Evolutionary conservation across 106 monocot genomes (phyloP), one percentile per base, ranked within the genome.

Genomic region (Phalaenopsis aphrodite): DNA sequence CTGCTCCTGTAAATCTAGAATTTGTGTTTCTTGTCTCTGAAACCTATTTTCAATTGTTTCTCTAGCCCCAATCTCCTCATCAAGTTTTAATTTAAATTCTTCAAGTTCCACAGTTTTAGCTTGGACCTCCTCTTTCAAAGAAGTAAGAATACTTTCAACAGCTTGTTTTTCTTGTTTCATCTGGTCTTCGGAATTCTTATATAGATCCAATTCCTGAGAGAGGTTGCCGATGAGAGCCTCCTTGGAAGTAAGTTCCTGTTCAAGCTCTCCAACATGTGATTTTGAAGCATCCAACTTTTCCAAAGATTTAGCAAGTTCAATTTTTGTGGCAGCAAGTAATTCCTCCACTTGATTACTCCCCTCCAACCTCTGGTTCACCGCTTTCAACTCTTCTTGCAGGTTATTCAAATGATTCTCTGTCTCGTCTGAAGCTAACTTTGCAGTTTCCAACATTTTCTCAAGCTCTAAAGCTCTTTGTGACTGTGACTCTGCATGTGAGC

Each of bases 111-210:
- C 21, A 76, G 74, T 21, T 78, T 90, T 92, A 81, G 78, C 72
- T 49, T 92, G 86, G 3, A 87, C 75, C 30, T 92, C 88, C 79
- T 87, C 87, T 78, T 82, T 90, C 7, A 82, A 75, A 12, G 84
- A 81, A 82, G 86, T 80, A 61, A 88, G 78, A 21, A 80, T 57
- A 79, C 49, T 84, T 80, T 95, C 90, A 39, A 90, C 57, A 79
- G 68, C 78, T 42, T 73, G 47, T 2, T 89, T 55, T 52, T 90
- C 84, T 81, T 91, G 84, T 55, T 84, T 88, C 82, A 91, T 66
- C 24, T 80, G 79, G 37, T 92, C 86, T 83, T 98, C 89, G 84
- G 89, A 91, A 76, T 76, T 83, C 74, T 83, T 88, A 61, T 66
- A 66, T 14, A 73, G 41, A 84, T 80, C 67, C 47, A 94, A 66